phyloP scores from a whole-genome alignment of 2,329 filamentous ascomycete genomes.

The Colletotrichum sp. region DNA sequence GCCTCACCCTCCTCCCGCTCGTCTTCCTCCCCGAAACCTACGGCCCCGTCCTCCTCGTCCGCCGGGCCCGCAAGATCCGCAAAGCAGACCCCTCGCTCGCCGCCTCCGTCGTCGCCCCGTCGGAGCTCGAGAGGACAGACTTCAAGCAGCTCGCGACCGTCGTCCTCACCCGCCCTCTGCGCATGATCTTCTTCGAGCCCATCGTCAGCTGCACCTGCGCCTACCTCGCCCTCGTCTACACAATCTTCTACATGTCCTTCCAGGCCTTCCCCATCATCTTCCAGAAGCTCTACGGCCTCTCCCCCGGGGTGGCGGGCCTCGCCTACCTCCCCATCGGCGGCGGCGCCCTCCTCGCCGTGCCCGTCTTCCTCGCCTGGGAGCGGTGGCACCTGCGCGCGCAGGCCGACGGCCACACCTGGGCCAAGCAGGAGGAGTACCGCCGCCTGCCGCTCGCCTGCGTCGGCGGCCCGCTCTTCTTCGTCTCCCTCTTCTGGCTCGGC shows the following conservation, averaged over 20 bases:
- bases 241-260: conserved; percentile 74
- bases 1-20: conserved; percentile 62
- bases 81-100: conserved; percentile 54
- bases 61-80: conserved; percentile 61
- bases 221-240: conserved; percentile 76
- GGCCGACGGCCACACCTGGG: conserved; percentile 55
- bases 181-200: conserved; percentile 75
- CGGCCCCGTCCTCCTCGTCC: conserved; percentile 60
- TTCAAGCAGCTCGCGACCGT: conserved; percentile 66
- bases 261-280: conserved; percentile 78
- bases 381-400: conserved; percentile 34
- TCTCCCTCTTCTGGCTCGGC: conserved; percentile 66
- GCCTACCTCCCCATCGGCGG: conserved; percentile 72
- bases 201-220: conserved; percentile 74
- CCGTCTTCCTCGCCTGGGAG: conserved; percentile 64
- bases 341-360: conserved; percentile 63
- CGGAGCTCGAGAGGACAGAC: conserved; percentile 66
- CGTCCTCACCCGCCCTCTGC: conserved; percentile 73
- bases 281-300: conserved; percentile 64
- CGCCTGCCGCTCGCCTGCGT: conserved; percentile 75
- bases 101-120: conserved; percentile 58
- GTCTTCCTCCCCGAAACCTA: conserved; percentile 72
- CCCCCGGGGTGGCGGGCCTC: conserved; percentile 68
- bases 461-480: conserved; percentile 67
- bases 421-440: conserved; percentile 67